Percentiles rank a stretch among this genome's conserved stretches.
These are phyloP conservation scores for Kwoniella sp. DNA, from an alignment of 768 basidiomycete species.

Conservation along the genomic window DNA sequence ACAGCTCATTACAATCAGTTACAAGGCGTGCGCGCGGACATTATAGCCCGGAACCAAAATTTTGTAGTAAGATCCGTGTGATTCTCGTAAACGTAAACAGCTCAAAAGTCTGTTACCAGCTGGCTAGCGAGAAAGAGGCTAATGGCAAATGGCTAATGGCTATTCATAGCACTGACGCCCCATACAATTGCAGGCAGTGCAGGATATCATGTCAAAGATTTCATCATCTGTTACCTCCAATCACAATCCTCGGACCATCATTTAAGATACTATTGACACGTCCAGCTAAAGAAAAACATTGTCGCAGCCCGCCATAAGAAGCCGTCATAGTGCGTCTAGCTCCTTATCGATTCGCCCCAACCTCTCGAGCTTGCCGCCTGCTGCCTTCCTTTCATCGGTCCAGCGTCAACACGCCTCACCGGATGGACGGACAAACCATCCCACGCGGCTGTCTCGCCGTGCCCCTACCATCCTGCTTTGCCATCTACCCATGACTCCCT, in stretches of 20 bases:
- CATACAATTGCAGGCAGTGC: too few relatives aligned
- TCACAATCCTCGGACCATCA: too few relatives aligned
- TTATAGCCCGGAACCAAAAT: not conserved
- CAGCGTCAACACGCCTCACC: not conserved
- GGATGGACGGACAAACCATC: slow-evolving; percentile 12
- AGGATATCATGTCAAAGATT: too few relatives aligned
- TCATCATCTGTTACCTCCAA: too few relatives aligned
- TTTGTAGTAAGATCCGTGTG: not conserved
- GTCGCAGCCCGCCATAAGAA: too few relatives aligned
- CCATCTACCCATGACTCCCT: slow-evolving; percentile 25
- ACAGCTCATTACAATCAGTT: not conserved
- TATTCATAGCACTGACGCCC: not conserved
- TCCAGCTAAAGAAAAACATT: too few relatives aligned
- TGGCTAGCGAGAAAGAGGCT: too few relatives aligned
- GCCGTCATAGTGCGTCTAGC: too few relatives aligned
- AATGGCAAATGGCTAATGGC: not conserved
- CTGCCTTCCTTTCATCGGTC: not conserved
- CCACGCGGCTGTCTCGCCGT: slow-evolving; percentile 7
- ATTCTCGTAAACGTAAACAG: not conserved
- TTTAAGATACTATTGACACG: too few relatives aligned
- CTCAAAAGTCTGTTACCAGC: not conserved
- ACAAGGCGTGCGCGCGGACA: not conserved
- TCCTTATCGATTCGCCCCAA: too few relatives aligned
- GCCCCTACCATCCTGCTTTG: not conserved
- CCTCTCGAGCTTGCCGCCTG: not conserved